Conservation (phyloP, 2,329 filamentous ascomycete species). For the Neopestalotiopsis rosae region DNA sequence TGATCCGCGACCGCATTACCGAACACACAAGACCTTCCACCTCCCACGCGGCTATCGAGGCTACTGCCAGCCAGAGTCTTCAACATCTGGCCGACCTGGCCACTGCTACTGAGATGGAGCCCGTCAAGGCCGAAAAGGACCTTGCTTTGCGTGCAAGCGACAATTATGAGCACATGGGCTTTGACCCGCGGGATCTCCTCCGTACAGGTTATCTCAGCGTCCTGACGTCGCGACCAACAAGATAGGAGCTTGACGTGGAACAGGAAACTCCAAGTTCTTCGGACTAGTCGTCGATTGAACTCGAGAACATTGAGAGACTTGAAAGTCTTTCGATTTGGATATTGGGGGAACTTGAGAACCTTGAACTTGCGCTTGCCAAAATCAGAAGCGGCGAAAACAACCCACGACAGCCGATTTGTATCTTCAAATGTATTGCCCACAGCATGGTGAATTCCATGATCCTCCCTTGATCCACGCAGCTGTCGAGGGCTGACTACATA, state of each 20-base stretch:
- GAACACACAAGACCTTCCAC: conserved; percentile 43
- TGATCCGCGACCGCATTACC: conserved; percentile 57
- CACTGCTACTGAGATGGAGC: conserved; percentile 44
- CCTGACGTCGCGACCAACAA: conserved; percentile 25
- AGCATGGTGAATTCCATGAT: neutral
- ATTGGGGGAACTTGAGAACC: neutral
- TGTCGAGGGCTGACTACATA: neutral
- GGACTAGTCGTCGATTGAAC: neutral
- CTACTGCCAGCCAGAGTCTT: conserved; percentile 56
- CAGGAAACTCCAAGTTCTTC: too few species aligned
- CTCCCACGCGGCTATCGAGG: conserved; percentile 42
- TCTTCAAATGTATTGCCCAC: neutral
- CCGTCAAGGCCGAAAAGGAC: conserved; percentile 29
- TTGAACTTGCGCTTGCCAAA: too few species aligned
- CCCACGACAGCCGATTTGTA: too few species aligned
- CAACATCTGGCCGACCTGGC: conserved; percentile 66
- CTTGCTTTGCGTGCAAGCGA: conserved; percentile 33
- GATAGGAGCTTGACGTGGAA: conserved; percentile 17
- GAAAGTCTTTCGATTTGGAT: too few species aligned
- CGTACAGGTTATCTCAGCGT: conserved; percentile 45
- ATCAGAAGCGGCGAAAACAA: too few species aligned
- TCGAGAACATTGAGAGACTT: too few species aligned
- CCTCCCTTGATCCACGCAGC: neutral
- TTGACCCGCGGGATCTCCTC: conserved; percentile 45
- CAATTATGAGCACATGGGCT: conserved; percentile 48